Base-by-base conservation (phyloP, 495 filamentous ascomycete genomes). In the Sphaerosporella brunnea region DNA sequence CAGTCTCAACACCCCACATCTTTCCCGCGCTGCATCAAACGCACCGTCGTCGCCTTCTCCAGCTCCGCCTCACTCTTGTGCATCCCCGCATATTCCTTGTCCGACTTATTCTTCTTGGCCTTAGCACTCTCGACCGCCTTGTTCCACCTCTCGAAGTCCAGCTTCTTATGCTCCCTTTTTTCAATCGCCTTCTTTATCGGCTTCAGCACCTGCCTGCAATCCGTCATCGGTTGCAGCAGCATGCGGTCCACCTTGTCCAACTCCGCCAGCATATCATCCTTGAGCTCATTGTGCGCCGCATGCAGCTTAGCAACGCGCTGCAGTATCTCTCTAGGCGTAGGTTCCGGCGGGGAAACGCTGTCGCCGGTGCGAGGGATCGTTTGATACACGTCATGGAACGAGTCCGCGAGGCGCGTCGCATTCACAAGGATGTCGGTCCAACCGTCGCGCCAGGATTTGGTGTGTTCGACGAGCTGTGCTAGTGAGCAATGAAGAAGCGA, bases 131-230 rank as follows among this genome's bases (percentile, higher is more conserved):
- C 82, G 18, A 79, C 76, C 47, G 78, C 75, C 47, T 79, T 73
- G 58, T 86, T 76, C 48, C 77, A 77, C 50, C 79, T 78, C 63
- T 96, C 88, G 56, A 78, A 94, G 61, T 95, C 88, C 37, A 90
- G 56, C 70, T 93, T 81, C 64, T 79, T 84, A 55, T 93, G 80
- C 55, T 92, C 84, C 34, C 88, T 70, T 59, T 84, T 88, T 67
- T 93, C 93, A 62, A 96, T 88, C 2, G 80, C 80, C 64, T 88
- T 94, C 58, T 85, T 80, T 60, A 93, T 69, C 0, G 83, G 80
- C 47, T 73, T 69, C 48, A 93, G 68, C 35, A 62, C 75, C 41
- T 80, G 58, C 39, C 49, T 61, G 9, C 35, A 51, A 42, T 80
- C 72, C 16, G 68, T 69, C 2, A 82, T 79, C 1, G 87, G 85